These are phyloP conservation scores for Mycena filopes DNA, from an alignment of 768 basidiomycete species.

Conservation along the genomic window DNA sequence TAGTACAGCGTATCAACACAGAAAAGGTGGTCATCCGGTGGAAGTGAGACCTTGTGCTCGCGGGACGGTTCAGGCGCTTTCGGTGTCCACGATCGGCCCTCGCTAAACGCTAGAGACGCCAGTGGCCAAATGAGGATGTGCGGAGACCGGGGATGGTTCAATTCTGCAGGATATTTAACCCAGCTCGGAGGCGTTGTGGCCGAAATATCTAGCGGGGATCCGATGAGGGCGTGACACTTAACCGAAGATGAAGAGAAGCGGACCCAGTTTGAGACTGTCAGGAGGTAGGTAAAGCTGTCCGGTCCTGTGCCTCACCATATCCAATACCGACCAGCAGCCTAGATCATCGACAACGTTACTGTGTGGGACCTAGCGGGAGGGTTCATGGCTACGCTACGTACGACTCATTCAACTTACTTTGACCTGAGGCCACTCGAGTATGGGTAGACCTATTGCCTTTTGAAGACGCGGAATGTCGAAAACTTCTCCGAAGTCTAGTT, in stretches of 20 bases:
- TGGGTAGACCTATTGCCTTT: too few relatives aligned
- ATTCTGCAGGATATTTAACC: constrained; percentile 31
- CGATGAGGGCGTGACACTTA: constrained; percentile 45
- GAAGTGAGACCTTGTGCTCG: constrained; percentile 20
- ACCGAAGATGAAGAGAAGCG: constrained; percentile 34
- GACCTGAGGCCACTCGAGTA: too few relatives aligned
- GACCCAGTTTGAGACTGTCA: constrained; percentile 26
- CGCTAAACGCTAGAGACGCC: constrained; percentile 31
- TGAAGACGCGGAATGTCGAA: too few relatives aligned
- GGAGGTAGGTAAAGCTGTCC: background rate
- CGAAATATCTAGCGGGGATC: constrained; percentile 33
- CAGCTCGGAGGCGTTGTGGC: constrained; percentile 34
- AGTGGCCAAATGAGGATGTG: constrained; percentile 34
- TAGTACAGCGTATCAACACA: constrained; percentile 38
- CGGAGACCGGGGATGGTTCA: constrained; percentile 6
- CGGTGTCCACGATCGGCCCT: constrained; percentile 18
- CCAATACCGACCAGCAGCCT: background rate
- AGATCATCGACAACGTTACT: background rate
- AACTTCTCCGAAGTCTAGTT: too few relatives aligned
- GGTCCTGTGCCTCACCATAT: background rate
- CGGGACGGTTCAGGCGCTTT: constrained; percentile 25
- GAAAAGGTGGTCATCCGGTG: constrained; percentile 35
- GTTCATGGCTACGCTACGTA: too few relatives aligned
- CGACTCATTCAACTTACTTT: too few relatives aligned
- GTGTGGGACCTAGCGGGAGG: background rate